A percentile compares a stretch with the other conserved stretches of the same genome.
Conservation (phyloP, 1,284 basidiomycete species). For the Ustilago bromivora region DNA sequence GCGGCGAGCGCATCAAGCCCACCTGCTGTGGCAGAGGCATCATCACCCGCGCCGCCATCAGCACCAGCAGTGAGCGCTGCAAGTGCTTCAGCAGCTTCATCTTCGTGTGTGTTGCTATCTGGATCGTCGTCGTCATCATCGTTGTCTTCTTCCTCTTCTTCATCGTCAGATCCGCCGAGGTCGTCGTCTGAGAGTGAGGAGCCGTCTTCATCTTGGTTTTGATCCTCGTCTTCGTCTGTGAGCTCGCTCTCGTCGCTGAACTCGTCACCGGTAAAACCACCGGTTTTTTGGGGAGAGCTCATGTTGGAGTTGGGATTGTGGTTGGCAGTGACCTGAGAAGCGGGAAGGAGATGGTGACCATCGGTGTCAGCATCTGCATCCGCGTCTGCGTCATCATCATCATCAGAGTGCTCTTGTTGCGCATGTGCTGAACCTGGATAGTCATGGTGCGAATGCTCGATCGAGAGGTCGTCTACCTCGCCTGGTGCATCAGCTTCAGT, state of each 20-base stretch:
- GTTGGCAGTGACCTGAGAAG: constrained; percentile 32
- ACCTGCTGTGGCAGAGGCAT: constrained; percentile 34
- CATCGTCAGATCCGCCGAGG: constrained; percentile 46
- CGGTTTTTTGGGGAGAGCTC: constrained; percentile 54
- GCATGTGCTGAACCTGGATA: constrained; percentile 26
- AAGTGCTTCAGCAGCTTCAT: constrained; percentile 58
- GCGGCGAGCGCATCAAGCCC: constrained; percentile 61
- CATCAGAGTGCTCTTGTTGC: constrained; percentile 13
- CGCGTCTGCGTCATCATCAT: constrained; percentile 3
- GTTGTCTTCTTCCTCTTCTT: constrained; percentile 48
- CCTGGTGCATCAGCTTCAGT: constrained; percentile 28
- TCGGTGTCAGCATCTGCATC: constrained; percentile 8
- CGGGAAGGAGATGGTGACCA: constrained; percentile 18
- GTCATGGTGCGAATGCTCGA: constrained; percentile 25
- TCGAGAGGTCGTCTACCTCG: constrained; percentile 27
- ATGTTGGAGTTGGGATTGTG: constrained; percentile 44
- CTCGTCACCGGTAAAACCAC: constrained; percentile 53
- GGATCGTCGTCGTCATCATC: constrained; percentile 32
- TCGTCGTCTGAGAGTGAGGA: constrained; percentile 50
- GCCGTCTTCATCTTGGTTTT: constrained; percentile 47
- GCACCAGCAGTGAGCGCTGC: constrained; percentile 53
- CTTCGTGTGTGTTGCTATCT: constrained; percentile 48
- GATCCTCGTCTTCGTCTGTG: constrained; percentile 55
- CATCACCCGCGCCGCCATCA: constrained; percentile 18
- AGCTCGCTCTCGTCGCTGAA: constrained; percentile 63